Percentiles rank a stretch among this genome's conserved stretches.
These are phyloP conservation scores for Bruguiera hainesii DNA, from an alignment of 441 rosid species.

Conservation along the genomic window DNA sequence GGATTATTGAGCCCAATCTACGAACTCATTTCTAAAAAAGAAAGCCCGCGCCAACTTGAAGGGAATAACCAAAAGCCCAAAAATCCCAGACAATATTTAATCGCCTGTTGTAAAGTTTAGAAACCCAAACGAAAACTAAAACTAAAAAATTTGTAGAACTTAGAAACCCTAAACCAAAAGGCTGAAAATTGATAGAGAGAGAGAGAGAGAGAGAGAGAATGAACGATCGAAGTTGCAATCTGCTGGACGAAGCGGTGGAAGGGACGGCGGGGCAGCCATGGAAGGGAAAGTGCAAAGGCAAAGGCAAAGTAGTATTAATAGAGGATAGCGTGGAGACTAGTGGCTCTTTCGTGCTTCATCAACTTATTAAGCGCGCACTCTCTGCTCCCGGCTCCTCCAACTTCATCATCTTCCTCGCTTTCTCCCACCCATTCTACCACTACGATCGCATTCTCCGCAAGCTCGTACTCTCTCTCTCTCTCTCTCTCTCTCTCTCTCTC, in stretches of 20 bases:
- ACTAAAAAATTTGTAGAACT: too few species aligned
- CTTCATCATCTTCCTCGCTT: conserved; percentile 58
- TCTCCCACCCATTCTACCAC: conserved; percentile 79
- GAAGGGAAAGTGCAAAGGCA: conserved; percentile 26
- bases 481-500: not conserved
- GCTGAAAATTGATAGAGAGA: too few species aligned
- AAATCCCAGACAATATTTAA: too few species aligned
- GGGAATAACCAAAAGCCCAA: too few species aligned
- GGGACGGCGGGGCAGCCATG: conserved; percentile 40
- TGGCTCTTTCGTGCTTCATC: conserved; percentile 76
- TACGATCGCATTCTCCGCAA: conserved; percentile 89
- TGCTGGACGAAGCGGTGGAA: conserved; percentile 67
- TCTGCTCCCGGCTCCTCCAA: conserved; percentile 40
- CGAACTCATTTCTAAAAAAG: too few species aligned
- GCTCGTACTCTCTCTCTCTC: conserved; percentile 42
- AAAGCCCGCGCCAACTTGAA: too few species aligned
- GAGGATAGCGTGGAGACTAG: conserved; percentile 82
- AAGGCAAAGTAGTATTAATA: conserved; percentile 35
- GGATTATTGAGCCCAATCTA: too few species aligned
- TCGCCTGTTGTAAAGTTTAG: too few species aligned
- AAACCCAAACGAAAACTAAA: too few species aligned
- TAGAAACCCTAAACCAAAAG: too few species aligned
- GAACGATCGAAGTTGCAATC: conserved; percentile 39
- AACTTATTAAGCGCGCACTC: conserved; percentile 66
- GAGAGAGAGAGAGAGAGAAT: conserved; percentile 6